Percentiles rank a stretch among this genome's conserved stretches.
Evolutionary conservation across 2,329 filamentous ascomycete genomes (phyloP).

Genomic region (Didymella pomorum): DNA sequence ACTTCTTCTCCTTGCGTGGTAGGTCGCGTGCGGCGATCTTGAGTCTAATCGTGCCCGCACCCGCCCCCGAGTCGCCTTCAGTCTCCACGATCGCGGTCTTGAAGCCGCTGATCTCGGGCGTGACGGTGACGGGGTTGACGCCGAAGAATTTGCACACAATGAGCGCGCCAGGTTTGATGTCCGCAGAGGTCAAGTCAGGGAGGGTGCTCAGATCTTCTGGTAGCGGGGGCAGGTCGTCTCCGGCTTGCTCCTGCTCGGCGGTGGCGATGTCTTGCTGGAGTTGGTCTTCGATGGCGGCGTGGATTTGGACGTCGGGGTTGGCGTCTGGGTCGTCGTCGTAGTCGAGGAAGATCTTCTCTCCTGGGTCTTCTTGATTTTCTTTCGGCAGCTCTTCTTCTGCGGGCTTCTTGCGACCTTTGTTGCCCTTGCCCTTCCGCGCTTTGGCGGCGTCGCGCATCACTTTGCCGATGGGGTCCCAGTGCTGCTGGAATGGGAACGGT

Average conservation of each 20-base stretch:
- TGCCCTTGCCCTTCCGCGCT: constrained; percentile 64
- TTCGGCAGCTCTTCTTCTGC: constrained; percentile 52
- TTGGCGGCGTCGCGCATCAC: constrained; percentile 63
- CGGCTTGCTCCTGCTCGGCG: constrained; percentile 38
- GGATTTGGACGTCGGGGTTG: constrained; percentile 34
- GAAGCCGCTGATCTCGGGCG: constrained; percentile 69
- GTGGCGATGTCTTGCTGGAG: constrained; percentile 55
- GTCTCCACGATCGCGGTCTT: constrained; percentile 69
- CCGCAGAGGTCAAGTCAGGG: constrained; percentile 57
- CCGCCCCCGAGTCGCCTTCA: constrained; percentile 53
- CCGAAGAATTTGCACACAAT: constrained; percentile 72
- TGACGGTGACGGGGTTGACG: constrained; percentile 67
- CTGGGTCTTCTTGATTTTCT: constrained; percentile 48
- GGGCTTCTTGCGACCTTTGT: constrained; percentile 53
- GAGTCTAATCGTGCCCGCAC: constrained; percentile 65
- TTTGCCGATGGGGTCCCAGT: constrained; percentile 83
- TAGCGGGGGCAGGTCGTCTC: constrained; percentile 69
- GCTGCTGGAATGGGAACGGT: constrained; percentile 87
- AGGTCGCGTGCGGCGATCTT: constrained; percentile 75
- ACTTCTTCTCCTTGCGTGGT: constrained; percentile 62
- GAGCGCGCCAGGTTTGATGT: constrained; percentile 66
- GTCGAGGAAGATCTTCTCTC: constrained; percentile 40
- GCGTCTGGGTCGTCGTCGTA: constrained; percentile 42
- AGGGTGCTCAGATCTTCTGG: constrained; percentile 66
- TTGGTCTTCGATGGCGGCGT: constrained; percentile 40